These are phyloP conservation scores for Colletotrichum cereale DNA, from an alignment of 2,329 filamentous ascomycete species.

Conservation along the genomic window DNA sequence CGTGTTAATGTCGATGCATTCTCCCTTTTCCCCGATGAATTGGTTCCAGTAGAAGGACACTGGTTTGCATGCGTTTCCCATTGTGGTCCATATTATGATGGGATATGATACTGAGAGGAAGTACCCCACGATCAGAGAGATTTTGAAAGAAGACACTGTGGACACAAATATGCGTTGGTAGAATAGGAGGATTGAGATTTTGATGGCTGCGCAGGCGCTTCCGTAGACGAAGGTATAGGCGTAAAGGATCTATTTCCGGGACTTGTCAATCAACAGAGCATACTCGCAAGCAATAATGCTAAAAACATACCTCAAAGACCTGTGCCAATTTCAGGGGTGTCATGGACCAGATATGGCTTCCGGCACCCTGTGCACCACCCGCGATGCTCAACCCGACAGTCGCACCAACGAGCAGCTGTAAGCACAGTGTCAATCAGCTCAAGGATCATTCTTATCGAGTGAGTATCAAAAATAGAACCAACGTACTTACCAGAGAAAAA, in stretches of 20 bases:
- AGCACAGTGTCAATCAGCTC: not conserved
- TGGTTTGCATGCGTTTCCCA: constrained; percentile 33
- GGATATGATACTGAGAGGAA: constrained; percentile 31
- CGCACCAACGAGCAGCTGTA: constrained; percentile 17
- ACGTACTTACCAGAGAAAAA: constrained; percentile 8
- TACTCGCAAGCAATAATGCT: accelerated
- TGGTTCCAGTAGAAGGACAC: constrained; percentile 39
- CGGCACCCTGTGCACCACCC: constrained; percentile 16
- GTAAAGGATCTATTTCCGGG: constrained; percentile 25
- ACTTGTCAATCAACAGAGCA: not conserved
- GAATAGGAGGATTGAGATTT: constrained; percentile 41
- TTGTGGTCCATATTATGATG: constrained; percentile 35
- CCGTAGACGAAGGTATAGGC: constrained; percentile 40
- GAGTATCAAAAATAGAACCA: no score
- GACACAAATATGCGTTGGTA: constrained; percentile 38
- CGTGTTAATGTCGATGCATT: constrained; percentile 24
- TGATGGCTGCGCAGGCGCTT: constrained; percentile 35
- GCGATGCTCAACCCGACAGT: constrained; percentile 31
- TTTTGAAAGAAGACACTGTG: constrained; percentile 1
- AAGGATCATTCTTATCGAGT: not conserved
- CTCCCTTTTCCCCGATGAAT: constrained; percentile 24
- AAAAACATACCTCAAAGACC: constrained; percentile 11
- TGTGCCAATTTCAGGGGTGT: not conserved
- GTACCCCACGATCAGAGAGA: constrained; percentile 20
- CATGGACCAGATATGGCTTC: constrained; percentile 30